These are phyloP conservation scores for Metschnikowia bowlesiae DNA, from an alignment of 805 yeast species.

Conservation along the genomic window DNA sequence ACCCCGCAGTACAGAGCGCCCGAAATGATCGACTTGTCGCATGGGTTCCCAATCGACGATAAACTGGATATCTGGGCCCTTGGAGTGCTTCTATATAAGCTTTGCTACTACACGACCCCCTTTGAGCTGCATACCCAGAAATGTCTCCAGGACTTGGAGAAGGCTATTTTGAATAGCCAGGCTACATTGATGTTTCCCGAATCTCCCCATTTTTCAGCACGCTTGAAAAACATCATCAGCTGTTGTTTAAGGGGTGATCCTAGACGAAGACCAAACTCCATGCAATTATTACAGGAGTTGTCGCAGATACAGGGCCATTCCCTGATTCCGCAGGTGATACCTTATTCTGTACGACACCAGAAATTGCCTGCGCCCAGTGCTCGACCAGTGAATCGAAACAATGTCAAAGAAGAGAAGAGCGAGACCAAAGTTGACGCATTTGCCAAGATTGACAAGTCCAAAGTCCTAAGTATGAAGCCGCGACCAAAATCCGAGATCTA, in stretches of 20 bases:
- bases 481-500: conserved; percentile 15
- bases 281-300: conserved; percentile 65
- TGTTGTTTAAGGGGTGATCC: conserved; percentile 65
- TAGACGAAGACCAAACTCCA: conserved; percentile 65
- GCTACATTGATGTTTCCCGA: conserved; percentile 42
- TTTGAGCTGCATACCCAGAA: conserved; percentile 52
- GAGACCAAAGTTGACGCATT: conserved; percentile 33
- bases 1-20: conserved; percentile 85
- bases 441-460: conserved; percentile 38
- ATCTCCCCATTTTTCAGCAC: conserved; percentile 48
- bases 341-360: conserved; percentile 27
- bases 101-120: conserved; percentile 80
- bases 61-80: conserved; percentile 85
- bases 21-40: conserved; percentile 72
- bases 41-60: conserved; percentile 70
- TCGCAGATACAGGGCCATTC: conserved; percentile 51
- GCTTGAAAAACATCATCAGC: conserved; percentile 60
- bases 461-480: conserved; percentile 18
- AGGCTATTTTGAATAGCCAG: conserved; percentile 55
- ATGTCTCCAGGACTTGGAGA: conserved; percentile 43
- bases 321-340: conserved; percentile 40
- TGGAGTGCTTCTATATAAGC: conserved; percentile 71
- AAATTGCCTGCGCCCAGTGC: not conserved
- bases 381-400: not conserved
- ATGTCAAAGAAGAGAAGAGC: not conserved